phyloP scores from a whole-genome alignment of 108 stramenopile genomes.

The Pelagomonas calceolata region DNA sequence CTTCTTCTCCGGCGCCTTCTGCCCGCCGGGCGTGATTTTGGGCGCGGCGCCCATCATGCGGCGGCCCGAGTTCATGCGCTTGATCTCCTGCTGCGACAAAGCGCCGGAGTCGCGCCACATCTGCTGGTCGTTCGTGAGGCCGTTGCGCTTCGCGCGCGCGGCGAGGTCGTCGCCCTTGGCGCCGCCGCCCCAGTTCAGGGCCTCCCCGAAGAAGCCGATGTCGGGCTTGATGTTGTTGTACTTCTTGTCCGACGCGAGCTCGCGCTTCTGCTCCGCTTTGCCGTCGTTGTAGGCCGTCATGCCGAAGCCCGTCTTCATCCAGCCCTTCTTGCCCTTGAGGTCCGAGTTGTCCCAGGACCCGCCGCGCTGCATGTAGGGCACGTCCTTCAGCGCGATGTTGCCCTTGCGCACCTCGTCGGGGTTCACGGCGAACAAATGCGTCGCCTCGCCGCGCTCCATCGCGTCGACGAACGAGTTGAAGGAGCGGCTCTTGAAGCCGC shows the following conservation, averaged over 20 bases:
- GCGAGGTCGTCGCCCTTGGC: neutral
- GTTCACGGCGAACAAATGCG: neutral
- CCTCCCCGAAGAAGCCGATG: neutral
- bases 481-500: neutral
- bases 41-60: neutral
- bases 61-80: neutral
- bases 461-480: neutral
- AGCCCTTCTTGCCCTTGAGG: neutral
- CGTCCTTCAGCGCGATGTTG: neutral
- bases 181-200: neutral
- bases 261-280: neutral
- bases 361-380: slow-evolving; percentile 2
- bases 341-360: neutral
- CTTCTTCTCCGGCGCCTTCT: neutral
- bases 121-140: neutral
- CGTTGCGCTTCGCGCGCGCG: neutral
- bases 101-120: slow-evolving; percentile 1
- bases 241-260: neutral
- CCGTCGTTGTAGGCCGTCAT: neutral
- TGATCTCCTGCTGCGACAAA: neutral
- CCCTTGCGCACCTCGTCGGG: neutral
- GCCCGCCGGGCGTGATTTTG: neutral
- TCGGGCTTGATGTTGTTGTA: neutral
- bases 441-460: neutral
- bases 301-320: slow-evolving; percentile 1